phyloP scores from a whole-genome alignment of 2,329 filamentous ascomycete genomes.

The Cordyceps cateniannulata region DNA sequence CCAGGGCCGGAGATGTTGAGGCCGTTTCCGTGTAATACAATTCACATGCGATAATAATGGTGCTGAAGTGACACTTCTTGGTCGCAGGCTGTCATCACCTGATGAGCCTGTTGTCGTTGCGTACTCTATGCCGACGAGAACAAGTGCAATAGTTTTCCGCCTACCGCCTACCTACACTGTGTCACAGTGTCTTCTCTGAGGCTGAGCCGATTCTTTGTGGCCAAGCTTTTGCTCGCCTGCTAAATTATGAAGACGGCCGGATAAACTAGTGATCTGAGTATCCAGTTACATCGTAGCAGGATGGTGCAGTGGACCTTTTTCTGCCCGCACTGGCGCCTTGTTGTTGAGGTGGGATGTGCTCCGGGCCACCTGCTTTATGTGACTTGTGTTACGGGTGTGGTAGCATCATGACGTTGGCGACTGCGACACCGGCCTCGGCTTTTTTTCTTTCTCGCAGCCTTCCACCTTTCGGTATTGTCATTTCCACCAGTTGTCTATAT shows the following conservation, averaged over 20 bases:
- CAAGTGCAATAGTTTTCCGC: background rate
- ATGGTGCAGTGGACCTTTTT: slow-evolving; percentile 3
- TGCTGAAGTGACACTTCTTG: background rate
- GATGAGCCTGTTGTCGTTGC: background rate
- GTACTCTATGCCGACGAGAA: background rate
- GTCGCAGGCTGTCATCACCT: background rate
- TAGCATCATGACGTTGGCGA: background rate
- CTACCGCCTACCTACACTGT: background rate
- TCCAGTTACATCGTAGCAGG: background rate
- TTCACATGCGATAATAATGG: background rate
- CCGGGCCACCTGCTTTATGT: background rate
- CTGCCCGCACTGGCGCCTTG: background rate
- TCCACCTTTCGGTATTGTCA: no score
- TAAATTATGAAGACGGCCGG: background rate
- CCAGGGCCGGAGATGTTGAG: background rate
- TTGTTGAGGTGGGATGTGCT: background rate
- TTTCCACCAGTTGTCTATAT: background rate
- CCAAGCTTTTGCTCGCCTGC: background rate
- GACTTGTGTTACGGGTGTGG: background rate
- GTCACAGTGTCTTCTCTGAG: background rate
- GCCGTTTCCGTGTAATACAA: background rate
- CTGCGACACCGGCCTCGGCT: background rate
- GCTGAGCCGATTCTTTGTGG: background rate
- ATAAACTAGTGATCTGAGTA: background rate
- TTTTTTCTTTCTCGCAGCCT: background rate